Base-by-base conservation (phyloP, 352 stramenopile genomes). In the Elongisporangium senticosum region DNA sequence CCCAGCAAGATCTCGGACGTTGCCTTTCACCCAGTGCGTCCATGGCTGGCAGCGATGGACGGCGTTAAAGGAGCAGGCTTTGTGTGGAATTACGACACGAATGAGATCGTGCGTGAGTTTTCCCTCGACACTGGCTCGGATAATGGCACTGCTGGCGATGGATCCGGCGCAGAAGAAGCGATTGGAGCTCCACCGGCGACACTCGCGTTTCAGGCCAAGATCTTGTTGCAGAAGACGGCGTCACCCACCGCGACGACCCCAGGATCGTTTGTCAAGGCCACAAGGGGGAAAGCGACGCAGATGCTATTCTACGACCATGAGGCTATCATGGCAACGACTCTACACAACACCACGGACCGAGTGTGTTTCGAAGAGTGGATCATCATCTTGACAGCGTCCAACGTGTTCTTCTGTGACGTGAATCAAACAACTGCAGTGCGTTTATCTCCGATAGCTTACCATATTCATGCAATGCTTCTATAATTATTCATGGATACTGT, bases 291-390 rank as follows among this genome's bases (percentile, higher is more conserved):
- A 39, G 28, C 28, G n/a, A 64, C 87, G 17, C 60, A 69, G 19
- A 80, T 93, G 73, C 52, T 90, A 1, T 93, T 93, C 56, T 91
- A 88, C 54, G 83, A 93, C 51, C 77, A 89, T 23, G 79, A 93
- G 58, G 64, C 71, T 17, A 83, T 93, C 39, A 56, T 64, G 5
- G 74, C 68, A 47, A 75, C 61, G n/a, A 77, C 77, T 1, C 10
- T 39, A 39, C 65, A 77, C 33, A 67, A 73, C 37, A 53, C 67
- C 15, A 64, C 55, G 1, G 68, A 82, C 8, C 77, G 81, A 20
- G 61, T 61, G 0, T 90, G 76, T 58, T 91, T 87, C 56, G 82
- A 93, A 6, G 81, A 91, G 51, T 90, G 71, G 74, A 61, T 93
- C 14, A 62, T 93, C 48, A 72, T 93, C 15, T 58, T 90, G 21